Conservation (phyloP, 768 basidiomycete genomes). For the Termitomyces sp. region DNA sequence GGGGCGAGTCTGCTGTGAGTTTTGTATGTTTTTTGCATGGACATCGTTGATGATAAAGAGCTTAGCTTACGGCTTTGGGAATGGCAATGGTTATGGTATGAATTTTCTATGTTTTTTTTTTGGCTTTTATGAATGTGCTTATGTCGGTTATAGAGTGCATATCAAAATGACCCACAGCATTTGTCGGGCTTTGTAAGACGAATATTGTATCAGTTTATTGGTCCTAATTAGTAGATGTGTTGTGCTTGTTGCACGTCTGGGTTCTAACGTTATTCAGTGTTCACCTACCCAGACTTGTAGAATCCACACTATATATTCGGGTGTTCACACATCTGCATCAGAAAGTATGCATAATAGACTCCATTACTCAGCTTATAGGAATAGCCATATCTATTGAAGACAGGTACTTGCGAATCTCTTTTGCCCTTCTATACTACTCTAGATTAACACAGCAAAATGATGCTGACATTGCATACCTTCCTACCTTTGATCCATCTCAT, state of each 20-base stretch:
- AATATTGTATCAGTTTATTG: slow-evolving; percentile 85
- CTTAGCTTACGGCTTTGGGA: slow-evolving; percentile 60
- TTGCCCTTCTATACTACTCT: too few species aligned
- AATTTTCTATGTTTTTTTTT: slow-evolving; percentile 19
- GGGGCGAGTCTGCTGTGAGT: slow-evolving; percentile 63
- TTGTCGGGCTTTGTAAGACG: slow-evolving; percentile 76
- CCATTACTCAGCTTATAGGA: not conserved
- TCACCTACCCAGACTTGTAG: not conserved
- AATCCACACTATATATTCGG: not conserved
- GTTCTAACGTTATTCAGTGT: not conserved
- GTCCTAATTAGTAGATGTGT: slow-evolving; percentile 54
- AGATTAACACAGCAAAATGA: too few species aligned
- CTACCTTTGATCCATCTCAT: too few species aligned
- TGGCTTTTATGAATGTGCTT: not conserved
- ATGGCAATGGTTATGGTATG: slow-evolving; percentile 91
- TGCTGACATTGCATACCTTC: too few species aligned
- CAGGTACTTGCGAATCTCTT: too few species aligned
- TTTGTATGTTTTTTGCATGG: slow-evolving; percentile 2
- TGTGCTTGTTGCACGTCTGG: not conserved
- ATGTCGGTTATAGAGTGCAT: slow-evolving; percentile 51
- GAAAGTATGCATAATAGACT: not conserved
- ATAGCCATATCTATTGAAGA: too few species aligned
- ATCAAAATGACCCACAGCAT: slow-evolving; percentile 79
- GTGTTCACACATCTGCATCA: not conserved
- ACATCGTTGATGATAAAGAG: slow-evolving; percentile 6